Evolutionary conservation across 768 basidiomycete species (phyloP).

Genomic region (Austroboletus festivus): DNA sequence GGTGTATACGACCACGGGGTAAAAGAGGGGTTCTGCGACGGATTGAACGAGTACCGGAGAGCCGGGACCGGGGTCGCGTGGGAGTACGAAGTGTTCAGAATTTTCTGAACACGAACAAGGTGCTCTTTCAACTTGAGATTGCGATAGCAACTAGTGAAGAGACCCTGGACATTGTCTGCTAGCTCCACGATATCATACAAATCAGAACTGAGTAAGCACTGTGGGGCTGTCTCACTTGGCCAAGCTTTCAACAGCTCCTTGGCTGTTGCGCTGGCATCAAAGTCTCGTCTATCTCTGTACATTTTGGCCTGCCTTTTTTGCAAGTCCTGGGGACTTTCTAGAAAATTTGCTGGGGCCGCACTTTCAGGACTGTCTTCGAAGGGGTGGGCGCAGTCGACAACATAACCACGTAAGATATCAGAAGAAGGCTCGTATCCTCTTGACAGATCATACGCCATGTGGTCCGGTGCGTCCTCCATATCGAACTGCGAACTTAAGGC

Average conservation of each 20-base stretch:
- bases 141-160: background rate
- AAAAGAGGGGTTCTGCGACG: background rate
- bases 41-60: background rate
- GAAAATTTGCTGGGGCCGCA: background rate
- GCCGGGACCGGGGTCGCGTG: background rate
- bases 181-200: background rate
- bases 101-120: background rate
- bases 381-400: background rate
- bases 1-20: background rate
- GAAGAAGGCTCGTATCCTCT: conserved; percentile 7
- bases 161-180: background rate
- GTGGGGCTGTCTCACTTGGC: conserved; percentile 16
- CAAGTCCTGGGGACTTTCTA: background rate
- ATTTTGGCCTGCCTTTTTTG: background rate
- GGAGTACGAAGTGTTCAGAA: background rate
- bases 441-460: conserved; percentile 9
- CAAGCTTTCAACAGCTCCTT: conserved; percentile 8
- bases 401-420: background rate
- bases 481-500: conserved; percentile 10
- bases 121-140: background rate
- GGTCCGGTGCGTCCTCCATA: conserved; percentile 10
- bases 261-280: conserved; percentile 3
- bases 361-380: conserved; percentile 10
- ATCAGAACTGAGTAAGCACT: too few relatives aligned
- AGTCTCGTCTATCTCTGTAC: background rate